These are phyloP conservation scores for Davidsoniella eucalypti DNA, from an alignment of 2,329 filamentous ascomycete genomes.

Conservation along the genomic window DNA sequence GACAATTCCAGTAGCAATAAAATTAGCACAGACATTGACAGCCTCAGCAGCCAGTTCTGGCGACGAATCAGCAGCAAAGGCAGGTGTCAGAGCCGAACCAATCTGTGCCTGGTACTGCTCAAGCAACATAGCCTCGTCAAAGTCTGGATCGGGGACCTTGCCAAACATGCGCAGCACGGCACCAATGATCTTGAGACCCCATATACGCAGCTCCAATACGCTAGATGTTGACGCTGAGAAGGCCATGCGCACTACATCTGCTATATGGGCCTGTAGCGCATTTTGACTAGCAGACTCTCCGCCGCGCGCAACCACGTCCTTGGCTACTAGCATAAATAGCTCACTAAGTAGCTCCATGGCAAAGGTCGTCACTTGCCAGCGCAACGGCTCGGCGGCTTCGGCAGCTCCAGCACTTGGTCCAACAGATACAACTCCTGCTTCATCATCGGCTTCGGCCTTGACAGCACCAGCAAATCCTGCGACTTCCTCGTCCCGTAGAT, in stretches of 20 bases:
- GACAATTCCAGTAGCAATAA: slow-evolving; percentile 93
- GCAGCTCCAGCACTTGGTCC: slow-evolving; percentile 24
- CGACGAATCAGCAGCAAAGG: slow-evolving; percentile 89
- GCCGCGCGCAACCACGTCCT: slow-evolving; percentile 54
- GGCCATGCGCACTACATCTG: slow-evolving; percentile 88
- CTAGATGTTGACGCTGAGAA: slow-evolving; percentile 94
- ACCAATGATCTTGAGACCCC: slow-evolving; percentile 86
- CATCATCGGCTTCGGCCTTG: slow-evolving; percentile 22
- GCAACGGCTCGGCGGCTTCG: slow-evolving; percentile 67
- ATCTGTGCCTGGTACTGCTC: slow-evolving; percentile 99
- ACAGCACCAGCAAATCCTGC: slow-evolving; percentile 64
- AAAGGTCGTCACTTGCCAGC: slow-evolving; percentile 92
- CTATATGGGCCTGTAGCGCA: slow-evolving; percentile 67
- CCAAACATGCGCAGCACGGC: slow-evolving; percentile 92
- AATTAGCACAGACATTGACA: slow-evolving; percentile 93
- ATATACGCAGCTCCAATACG: slow-evolving; percentile 75
- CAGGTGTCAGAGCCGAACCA: slow-evolving; percentile 85
- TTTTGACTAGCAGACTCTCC: slow-evolving; percentile 63
- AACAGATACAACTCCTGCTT: slow-evolving; percentile 16
- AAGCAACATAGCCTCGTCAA: slow-evolving; percentile 86
- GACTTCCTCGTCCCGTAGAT: slow-evolving; percentile 89
- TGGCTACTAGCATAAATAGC: slow-evolving; percentile 61
- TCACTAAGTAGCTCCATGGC: slow-evolving; percentile 80
- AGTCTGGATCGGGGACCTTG: slow-evolving; percentile 87
- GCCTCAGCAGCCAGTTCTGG: slow-evolving; percentile 91